phyloP scores from a whole-genome alignment of 441 rosid species.

The Manihot esculenta region DNA sequence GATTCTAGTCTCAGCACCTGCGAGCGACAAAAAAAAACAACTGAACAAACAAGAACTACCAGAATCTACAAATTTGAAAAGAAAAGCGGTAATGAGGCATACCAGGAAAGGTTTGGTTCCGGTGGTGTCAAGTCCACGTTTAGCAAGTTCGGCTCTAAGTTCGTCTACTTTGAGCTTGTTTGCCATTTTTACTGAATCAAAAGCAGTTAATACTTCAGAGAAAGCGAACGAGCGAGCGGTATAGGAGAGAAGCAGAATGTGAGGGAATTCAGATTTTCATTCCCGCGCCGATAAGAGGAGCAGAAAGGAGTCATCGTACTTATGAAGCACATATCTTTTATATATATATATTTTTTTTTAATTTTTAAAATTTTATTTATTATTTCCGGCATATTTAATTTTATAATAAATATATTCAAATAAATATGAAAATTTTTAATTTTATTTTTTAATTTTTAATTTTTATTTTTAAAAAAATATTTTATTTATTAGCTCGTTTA shows the following conservation, averaged over 20 bases:
- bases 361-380: no score
- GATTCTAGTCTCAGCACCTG: conserved; percentile 62
- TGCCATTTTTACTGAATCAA: conserved; percentile 36
- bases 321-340: no score
- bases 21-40: background rate
- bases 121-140: conserved; percentile 55
- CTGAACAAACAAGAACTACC: background rate
- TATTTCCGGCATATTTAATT: no score
- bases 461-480: no score
- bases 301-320: background rate
- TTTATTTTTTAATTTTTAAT: no score
- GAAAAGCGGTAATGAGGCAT: background rate
- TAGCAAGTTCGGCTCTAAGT: conserved; percentile 57
- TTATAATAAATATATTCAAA: no score
- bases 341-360: no score
- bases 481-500: no score
- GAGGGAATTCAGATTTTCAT: background rate
- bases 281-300: no score
- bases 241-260: no score
- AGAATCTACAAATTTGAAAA: background rate
- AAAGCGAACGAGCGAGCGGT: no score
- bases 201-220: background rate
- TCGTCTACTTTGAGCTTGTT: conserved; percentile 57
- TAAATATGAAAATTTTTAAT: no score
- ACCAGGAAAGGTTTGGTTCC: conserved; percentile 61